Evolutionary conservation across 1,284 basidiomycete genomes (phyloP), one percentile per base, ranked within the genome.

Genomic region (Marasmius oreades): DNA sequence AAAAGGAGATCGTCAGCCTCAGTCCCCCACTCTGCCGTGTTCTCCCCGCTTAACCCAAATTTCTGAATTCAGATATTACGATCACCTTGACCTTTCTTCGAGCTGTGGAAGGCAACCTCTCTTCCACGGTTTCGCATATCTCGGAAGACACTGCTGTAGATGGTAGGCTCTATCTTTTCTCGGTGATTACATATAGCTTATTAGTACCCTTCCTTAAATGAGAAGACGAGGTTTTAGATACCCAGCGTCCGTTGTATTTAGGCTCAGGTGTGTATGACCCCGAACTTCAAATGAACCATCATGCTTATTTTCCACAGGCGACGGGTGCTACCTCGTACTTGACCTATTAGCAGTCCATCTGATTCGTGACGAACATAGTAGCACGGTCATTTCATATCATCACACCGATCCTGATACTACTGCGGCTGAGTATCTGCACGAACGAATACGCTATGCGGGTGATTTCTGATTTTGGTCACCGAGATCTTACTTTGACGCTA

Each of bases 1-100:
- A 1, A 55, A 73, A 53, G 70, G 77, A 42, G 81, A 83, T 62
- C 81, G 81, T 82, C 61, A 63, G 80, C 61, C n/a, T 20, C 37
- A 42, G n/a, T 33, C 16, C 7, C 18, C 47, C 14, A 33, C 10
- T 50, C 28, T 33, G 6, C 10, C 14, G 5, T 31, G 24, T 18
- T 8, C 24, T 33, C 12, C 14, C 16, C 1, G 33, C 16, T 50
- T 8, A 50, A 16, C 10, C 23, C 14, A 31, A 12, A 28, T n/a
- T n/a, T n/a, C n/a, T n/a, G n/a, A n/a, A 20, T 20, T 6, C 39
- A 50, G 47, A 50, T 33, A 50, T 50, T 11, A 50, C 47, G n/a
- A 26, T 50, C n/a, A 33, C 28, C n/a, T 8, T 50, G 47, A 50
- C 47, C 5, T 50, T 50, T 20, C 47, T 50, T 11, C 24, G 28